Evolutionary conservation across 495 filamentous ascomycete genomes (phyloP).

Genomic region (Penicillium canariense): DNA sequence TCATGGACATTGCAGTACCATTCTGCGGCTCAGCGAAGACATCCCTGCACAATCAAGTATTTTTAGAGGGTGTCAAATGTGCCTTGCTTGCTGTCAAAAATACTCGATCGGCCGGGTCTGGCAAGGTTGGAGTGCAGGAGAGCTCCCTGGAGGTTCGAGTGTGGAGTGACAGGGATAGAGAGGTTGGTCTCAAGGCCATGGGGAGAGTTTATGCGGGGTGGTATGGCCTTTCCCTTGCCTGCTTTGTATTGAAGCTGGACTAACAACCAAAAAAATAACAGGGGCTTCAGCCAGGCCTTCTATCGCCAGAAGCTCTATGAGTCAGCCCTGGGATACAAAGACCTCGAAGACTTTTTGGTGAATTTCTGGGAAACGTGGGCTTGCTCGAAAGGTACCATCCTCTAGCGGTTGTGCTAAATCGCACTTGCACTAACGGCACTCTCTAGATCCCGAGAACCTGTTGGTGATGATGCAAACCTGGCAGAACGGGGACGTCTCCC

Average conservation of each 20-base stretch:
- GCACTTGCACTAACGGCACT: conserved; percentile 13
- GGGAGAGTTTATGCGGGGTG: conserved; percentile 73
- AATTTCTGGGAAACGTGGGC: conserved; percentile 73
- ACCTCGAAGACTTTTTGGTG: conserved; percentile 66
- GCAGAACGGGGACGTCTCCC: conserved; percentile 65
- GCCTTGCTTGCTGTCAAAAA: conserved; percentile 63
- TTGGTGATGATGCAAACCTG: conserved; percentile 69
- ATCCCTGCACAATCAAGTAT: conserved; percentile 68
- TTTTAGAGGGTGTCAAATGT: conserved; percentile 68
- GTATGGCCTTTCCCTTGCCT: conserved; percentile 30
- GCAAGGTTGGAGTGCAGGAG: conserved; percentile 36
- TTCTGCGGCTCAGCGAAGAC: conserved; percentile 69
- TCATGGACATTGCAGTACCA: conserved; percentile 63
- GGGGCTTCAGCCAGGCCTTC: conserved; percentile 69
- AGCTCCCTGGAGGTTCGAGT: conserved; percentile 36
- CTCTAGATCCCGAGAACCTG: conserved; percentile 62
- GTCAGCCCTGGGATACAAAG: conserved; percentile 55
- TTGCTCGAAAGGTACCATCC: conserved; percentile 53
- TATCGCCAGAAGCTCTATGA: conserved; percentile 67
- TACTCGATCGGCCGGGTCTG: conserved; percentile 47
- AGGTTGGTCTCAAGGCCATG: conserved; percentile 65
- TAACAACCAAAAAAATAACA: conserved; percentile 11
- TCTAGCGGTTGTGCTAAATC: neutral
- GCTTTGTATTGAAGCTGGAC: neutral
- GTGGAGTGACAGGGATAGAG: conserved; percentile 56